phyloP scores from a whole-genome alignment of 306 rosid genomes.

The Prunus davidiana region DNA sequence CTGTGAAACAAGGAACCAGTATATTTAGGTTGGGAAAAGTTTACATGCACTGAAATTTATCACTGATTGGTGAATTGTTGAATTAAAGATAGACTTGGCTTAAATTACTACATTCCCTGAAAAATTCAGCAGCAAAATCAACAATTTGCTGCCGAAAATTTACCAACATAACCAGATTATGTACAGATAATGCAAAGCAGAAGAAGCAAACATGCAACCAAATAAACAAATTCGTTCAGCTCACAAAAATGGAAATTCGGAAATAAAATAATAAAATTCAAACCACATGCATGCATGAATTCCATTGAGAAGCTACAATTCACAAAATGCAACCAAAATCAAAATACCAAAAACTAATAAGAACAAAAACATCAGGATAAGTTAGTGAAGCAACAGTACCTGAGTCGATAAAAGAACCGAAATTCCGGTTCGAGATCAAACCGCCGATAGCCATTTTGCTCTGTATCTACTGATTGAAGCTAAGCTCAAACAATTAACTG shows the following conservation, averaged over 20 bases:
- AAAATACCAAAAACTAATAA: neutral
- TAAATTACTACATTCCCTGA: neutral
- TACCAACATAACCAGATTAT: neutral
- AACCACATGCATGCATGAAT: slow-evolving; percentile 5
- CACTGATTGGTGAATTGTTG: neutral
- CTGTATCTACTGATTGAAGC: no score
- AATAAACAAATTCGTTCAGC: neutral
- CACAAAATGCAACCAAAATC: slow-evolving; percentile 21
- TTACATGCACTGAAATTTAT: neutral
- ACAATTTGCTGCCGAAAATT: neutral
- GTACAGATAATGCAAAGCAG: neutral
- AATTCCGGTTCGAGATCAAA: slow-evolving; percentile 62
- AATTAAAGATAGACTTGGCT: neutral
- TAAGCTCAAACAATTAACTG: slow-evolving; percentile 1
- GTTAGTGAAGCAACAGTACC: slow-evolving; percentile 26
- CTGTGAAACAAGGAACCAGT: neutral
- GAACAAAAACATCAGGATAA: neutral
- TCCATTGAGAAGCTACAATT: neutral
- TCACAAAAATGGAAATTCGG: neutral
- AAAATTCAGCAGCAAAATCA: neutral
- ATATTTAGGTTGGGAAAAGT: neutral
- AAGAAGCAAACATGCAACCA: neutral
- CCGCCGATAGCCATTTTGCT: slow-evolving; percentile 64
- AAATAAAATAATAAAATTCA: neutral
- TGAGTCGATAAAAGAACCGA: slow-evolving; percentile 54